Evolutionary conservation across 2,329 filamentous ascomycete genomes (phyloP).

Genomic region (Monilinia laxa): DNA sequence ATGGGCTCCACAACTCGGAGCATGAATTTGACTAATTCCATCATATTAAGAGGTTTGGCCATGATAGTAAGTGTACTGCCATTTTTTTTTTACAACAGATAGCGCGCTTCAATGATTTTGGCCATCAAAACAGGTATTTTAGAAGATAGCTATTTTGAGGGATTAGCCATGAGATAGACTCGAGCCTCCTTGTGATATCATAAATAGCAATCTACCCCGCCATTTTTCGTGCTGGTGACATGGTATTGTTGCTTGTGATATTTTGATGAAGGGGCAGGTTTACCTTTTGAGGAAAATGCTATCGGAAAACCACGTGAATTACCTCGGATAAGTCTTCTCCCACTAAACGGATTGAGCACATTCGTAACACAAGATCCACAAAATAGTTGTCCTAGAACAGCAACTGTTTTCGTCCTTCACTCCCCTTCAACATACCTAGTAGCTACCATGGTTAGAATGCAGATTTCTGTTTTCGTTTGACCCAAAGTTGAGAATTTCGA

Average conservation of each 20-base stretch:
- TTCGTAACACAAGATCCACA: conserved; percentile 7
- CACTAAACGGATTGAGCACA: conserved; percentile 10
- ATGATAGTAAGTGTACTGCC: neutral
- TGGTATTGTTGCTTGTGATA: conserved; percentile 4
- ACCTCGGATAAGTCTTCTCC: conserved; percentile 17
- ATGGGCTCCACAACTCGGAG: neutral
- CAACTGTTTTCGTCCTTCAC: conserved; percentile 17
- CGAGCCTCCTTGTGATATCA: conserved; percentile 5
- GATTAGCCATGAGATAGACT: neutral
- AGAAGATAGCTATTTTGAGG: neutral
- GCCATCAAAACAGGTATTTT: neutral
- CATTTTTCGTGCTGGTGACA: conserved; percentile 7
- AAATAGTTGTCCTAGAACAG: conserved; percentile 5
- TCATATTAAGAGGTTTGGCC: neutral
- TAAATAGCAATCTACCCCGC: conserved; percentile 3
- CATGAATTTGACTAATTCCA: conserved; percentile 14
- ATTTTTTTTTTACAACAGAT: conserved; percentile 13
- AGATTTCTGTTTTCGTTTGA: conserved; percentile 16
- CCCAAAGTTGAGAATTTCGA: neutral
- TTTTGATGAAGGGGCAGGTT: neutral
- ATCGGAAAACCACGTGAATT: conserved; percentile 9
- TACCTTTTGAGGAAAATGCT: neutral
- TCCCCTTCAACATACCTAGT: neutral
- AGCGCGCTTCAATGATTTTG: conserved; percentile 1
- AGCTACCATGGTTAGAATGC: neutral